These are phyloP conservation scores for Musa schizocarpa DNA, from an alignment of 176 grass and related monocot genomes.

Conservation along the genomic window DNA sequence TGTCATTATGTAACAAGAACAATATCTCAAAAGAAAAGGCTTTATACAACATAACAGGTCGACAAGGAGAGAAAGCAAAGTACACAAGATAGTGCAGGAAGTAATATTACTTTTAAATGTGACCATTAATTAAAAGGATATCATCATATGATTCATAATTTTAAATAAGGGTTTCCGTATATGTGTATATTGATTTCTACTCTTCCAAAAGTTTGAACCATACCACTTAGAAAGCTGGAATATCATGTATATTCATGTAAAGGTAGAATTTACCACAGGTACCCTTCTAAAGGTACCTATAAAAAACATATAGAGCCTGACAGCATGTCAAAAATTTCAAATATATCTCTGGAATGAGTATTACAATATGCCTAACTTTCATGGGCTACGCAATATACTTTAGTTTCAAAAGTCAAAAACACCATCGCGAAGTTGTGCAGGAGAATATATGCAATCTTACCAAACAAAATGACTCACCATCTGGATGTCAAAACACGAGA, in stretches of 20 bases:
- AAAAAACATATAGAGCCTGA: no score
- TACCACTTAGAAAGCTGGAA: no score
- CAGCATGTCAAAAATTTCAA: no score
- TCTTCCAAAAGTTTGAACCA: no score
- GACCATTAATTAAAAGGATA: neutral
- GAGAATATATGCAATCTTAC: neutral
- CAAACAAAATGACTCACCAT: constrained; percentile 31
- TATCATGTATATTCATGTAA: no score
- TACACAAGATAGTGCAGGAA: neutral
- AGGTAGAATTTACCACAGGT: no score
- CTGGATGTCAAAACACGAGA: constrained; percentile 60
- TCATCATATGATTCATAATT: neutral
- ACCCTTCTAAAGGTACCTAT: no score
- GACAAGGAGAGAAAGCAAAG: neutral
- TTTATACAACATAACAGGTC: neutral
- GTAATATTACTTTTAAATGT: neutral
- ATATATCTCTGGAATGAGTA: no score
- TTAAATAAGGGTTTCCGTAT: neutral
- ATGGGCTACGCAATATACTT: no score
- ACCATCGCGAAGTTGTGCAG: neutral
- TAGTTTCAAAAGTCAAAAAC: no score
- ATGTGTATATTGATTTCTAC: neutral
- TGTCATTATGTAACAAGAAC: neutral
- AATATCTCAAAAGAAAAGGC: neutral
- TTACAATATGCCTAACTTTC: no score